Base-by-base conservation (phyloP, 1,139 yeast species). In the Pichia sp. region DNA sequence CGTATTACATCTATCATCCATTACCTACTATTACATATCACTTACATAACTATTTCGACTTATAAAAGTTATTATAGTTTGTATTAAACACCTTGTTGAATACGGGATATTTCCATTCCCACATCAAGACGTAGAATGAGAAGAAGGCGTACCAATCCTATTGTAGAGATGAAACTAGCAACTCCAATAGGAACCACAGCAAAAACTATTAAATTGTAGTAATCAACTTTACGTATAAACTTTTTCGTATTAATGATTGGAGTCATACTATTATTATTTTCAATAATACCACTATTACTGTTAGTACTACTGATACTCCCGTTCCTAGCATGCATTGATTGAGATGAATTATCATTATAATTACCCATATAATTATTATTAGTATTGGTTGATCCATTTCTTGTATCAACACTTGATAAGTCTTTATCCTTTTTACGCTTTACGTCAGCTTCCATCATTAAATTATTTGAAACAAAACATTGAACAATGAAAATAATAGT, bases 151-250 rank as follows among this genome's bases (percentile, higher is more conserved):
- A 90, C 70, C 48, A 91, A 70, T 0, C 91, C 95, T 31, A 90
- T 73, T 96, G 91, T 89, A 6, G 98, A 90, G 30, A 91, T 70
- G 62, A 93, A 93, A 62, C 97, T 88, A 3, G 99, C 97, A 56
- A 93, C 64, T 0, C 99, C 99, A 28, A 93, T 91, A 0, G 99
- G 99, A 7, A 93, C 96, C 50, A 93, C 98, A 1, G 98, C 97
- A 73, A 88, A 93, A 1, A 93, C 97, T 1, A 87, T 91, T 47
- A 93, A 87, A 60, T 87, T 89, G 68, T 90, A 87, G 54, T 84
- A 74, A 63, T 86, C 90, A 58, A 93, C 80, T 57, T 90, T 87
- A 38, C 41, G 27, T 38, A 16, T 19, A 19, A 11, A 11, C 11
- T 51, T 91, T 70, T 45, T 79, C 76, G 34, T 75, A 65, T 50